Base-by-base conservation (phyloP, 148 eudicot genomes). In the Spergularia bocconei region DNA sequence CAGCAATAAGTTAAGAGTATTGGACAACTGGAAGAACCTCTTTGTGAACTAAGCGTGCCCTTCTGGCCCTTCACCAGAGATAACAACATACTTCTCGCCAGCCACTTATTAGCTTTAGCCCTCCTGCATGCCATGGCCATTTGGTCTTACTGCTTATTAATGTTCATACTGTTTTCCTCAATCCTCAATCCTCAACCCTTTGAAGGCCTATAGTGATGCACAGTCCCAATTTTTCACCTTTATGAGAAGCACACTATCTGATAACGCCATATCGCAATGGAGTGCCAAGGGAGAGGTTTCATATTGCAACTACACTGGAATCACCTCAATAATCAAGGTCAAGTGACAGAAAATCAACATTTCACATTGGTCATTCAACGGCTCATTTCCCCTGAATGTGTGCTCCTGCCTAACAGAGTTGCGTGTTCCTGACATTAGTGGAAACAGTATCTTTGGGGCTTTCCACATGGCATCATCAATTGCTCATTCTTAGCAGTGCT, bases 321-420 rank as follows among this genome's bases (percentile, higher is more conserved):
- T 94, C 54, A 79, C 70, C 58, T 94, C 78, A 84, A 91, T 51
- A 72, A 65, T 20, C 77, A 79, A 19, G 90, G 89, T 11, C 78
- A 78, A 56, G 86, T 91, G 20, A 75, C 78, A 9, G 39, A 77
- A 77, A 73, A 72, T 94, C 21, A 84, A 85, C 33, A 61, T 94
- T 73, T 79, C 89, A 0, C 83, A 87, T 0, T 79, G 86, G 85
- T 82, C 88, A 4, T 65, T 94, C 13, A 80, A 86, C 6, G 98
- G 97, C 51, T 52, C 55, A 20, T 81, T 91, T 75, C 98, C 98
- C 0, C 82, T 82, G 50, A 59, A 84, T 15, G 74, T 90, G 5
- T 94, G 97, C 79, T 79, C 89, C 10, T 88, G 87, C 72, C 78
- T 94, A 17, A 91, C 93, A 11, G 41, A 85, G 20, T 76, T 94